Base-by-base conservation (phyloP, 306 rosid genomes). In the Cicer chorassanicum region DNA sequence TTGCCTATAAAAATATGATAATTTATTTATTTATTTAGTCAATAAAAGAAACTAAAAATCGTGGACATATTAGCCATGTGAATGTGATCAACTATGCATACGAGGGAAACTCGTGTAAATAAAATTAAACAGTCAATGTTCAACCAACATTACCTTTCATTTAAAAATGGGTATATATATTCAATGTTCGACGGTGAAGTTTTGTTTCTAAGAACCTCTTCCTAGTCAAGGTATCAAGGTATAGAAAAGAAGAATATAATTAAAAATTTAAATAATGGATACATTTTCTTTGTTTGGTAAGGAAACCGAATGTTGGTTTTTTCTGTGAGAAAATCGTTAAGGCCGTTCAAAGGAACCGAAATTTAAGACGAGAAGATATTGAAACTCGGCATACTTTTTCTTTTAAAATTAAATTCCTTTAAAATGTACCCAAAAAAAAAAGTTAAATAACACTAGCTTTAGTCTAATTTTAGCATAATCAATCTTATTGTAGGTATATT, bases 211-310 rank as follows among this genome's bases (percentile, higher is more conserved):
- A 82, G 65, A 81, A 74, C 79, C 79, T 78, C 71, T 40, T 24
- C 18, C 6, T 68, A 73, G 76, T 82, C 87, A 82, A 82, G 78
- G 78, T 59, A 65, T 81, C 13, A 54, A 54, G n/a, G 40, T 57
- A 11, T 57, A 48, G 11, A 76, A 78, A 64, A 80, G 75, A 83
- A 80, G 69, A 29, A 29, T 29, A 29, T 29, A 16, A 84, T 67
- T 51, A 0, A 41, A 21, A n/a, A 10, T 9, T 19, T 36, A 61
- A 38, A 50, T 41, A 42, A 57, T 43, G 67, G n/a, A 6, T 13
- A 29, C 34, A 9, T 77, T 73, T 78, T 51, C 18, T 29, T 14
- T 5, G 81, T 72, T 82, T 64, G 84, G 80, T 49, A 38, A 41
- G 54, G 45, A 74, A 50, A n/a, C 77, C 65, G 46, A 65, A 50